Percentiles rank a stretch among this genome's conserved stretches.
phyloP scores from a whole-genome alignment of 768 basidiomycete species.

The Boletellus emodensis region DNA sequence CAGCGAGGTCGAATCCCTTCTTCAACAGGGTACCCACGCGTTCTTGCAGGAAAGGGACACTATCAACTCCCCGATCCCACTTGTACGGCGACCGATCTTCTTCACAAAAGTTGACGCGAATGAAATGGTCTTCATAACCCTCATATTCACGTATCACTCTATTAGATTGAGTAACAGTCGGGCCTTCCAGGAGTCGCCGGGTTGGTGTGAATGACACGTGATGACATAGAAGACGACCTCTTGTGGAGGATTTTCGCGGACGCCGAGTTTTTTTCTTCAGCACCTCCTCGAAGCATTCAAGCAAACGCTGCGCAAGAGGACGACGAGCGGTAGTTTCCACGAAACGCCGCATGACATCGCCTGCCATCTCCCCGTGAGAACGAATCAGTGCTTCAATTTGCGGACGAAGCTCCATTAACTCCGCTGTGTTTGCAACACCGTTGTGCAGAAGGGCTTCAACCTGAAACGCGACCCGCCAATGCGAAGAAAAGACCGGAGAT shows the following conservation, averaged over 20 bases:
- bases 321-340: slow-evolving; percentile 45
- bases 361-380: slow-evolving; percentile 33
- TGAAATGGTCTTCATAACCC: slow-evolving; percentile 60
- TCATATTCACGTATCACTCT: slow-evolving; percentile 68
- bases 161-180: slow-evolving; percentile 73
- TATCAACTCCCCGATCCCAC: slow-evolving; percentile 67
- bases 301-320: slow-evolving; percentile 39
- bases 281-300: slow-evolving; percentile 45
- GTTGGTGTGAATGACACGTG: slow-evolving; percentile 78
- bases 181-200: slow-evolving; percentile 70
- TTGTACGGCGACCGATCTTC: slow-evolving; percentile 74
- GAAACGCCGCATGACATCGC: slow-evolving; percentile 54
- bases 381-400: slow-evolving; percentile 41
- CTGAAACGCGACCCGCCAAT: slow-evolving; percentile 73
- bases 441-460: slow-evolving; percentile 66
- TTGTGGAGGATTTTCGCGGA: slow-evolving; percentile 22
- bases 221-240: slow-evolving; percentile 57
- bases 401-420: slow-evolving; percentile 46
- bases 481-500: slow-evolving; percentile 33
- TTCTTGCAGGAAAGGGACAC: slow-evolving; percentile 47
- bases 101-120: slow-evolving; percentile 82
- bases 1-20: slow-evolving; percentile 65
- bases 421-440: slow-evolving; percentile 55
- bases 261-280: slow-evolving; percentile 15
- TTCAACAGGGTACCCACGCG: slow-evolving; percentile 59